Percentiles rank a stretch among this genome's conserved stretches.
Evolutionary conservation across 345 rosid species (phyloP).

Genomic region (Draba incana): DNA sequence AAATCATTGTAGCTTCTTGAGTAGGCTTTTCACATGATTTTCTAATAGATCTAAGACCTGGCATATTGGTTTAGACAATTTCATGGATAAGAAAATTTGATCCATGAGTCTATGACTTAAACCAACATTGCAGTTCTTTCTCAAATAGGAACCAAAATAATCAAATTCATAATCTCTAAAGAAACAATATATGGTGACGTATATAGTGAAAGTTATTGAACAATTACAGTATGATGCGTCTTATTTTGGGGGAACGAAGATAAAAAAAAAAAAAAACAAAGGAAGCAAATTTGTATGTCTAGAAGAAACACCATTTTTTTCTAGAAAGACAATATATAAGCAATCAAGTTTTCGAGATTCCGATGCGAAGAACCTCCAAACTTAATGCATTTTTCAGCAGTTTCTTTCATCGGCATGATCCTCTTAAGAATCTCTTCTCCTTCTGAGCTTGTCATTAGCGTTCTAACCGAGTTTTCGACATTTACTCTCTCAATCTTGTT

Average conservation of each 20-base stretch:
- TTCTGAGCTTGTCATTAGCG: slow-evolving; percentile 28
- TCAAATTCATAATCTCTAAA: no score
- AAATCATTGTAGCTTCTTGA: no score
- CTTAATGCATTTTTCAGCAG: slow-evolving; percentile 31
- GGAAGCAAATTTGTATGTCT: background rate
- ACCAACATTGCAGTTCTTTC: no score
- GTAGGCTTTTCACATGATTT: no score
- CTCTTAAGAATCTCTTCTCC: slow-evolving; percentile 42
- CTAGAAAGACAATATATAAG: slow-evolving; percentile 23
- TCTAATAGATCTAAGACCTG: no score
- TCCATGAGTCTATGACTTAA: no score
- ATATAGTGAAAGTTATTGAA: background rate
- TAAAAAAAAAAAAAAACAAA: background rate
- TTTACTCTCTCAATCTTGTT: slow-evolving; percentile 27
- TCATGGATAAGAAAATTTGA: no score
- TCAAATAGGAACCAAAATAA: no score
- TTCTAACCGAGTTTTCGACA: slow-evolving; percentile 33
- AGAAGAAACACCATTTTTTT: background rate
- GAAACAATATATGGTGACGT: no score
- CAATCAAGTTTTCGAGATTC: slow-evolving; percentile 29
- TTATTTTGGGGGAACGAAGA: slow-evolving; percentile 6
- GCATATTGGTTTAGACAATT: no score
- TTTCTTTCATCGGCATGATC: slow-evolving; percentile 32
- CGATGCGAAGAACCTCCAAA: slow-evolving; percentile 37
- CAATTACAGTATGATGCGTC: background rate